Conservation (phyloP, 2,329 filamentous ascomycete species). For the Microdochium paspali region DNA sequence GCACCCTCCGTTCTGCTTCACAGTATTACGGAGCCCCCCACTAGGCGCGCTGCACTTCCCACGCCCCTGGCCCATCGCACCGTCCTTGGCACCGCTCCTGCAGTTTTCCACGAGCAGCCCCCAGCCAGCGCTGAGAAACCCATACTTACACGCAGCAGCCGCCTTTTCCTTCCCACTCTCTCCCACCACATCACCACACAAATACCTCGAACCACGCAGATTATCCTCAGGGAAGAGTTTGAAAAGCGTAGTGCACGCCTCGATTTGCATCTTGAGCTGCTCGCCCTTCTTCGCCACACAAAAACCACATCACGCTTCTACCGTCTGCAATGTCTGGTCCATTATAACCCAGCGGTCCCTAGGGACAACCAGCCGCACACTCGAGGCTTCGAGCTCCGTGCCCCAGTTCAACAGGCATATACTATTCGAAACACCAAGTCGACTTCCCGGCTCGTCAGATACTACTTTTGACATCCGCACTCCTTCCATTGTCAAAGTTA, state of each 20-base stretch:
- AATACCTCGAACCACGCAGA: not conserved
- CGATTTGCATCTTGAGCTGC: not conserved
- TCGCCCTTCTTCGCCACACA: not conserved
- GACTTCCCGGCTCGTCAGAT: no score
- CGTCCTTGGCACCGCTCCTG: not conserved
- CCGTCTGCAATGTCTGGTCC: conserved; percentile 14
- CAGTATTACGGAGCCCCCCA: no score
- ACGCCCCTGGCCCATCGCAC: not conserved
- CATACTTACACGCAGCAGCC: not conserved
- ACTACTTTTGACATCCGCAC: not conserved
- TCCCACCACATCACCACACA: not conserved
- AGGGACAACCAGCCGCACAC: conserved; percentile 24
- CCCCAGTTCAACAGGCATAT: not conserved
- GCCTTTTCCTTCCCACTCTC: not conserved
- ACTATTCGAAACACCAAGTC: no score
- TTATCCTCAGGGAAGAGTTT: no score
- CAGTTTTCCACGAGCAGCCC: not conserved
- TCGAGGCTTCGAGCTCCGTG: conserved; percentile 5
- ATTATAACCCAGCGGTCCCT: conserved; percentile 31
- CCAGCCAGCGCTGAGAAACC: not conserved
- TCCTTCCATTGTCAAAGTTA: no score
- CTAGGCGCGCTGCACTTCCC: not conserved
- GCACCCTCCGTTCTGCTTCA: no score
- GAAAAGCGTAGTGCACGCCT: no score
- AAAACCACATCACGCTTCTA: not conserved